phyloP scores from a whole-genome alignment of 1,139 yeast genomes.

The Taiozyma onychis region DNA sequence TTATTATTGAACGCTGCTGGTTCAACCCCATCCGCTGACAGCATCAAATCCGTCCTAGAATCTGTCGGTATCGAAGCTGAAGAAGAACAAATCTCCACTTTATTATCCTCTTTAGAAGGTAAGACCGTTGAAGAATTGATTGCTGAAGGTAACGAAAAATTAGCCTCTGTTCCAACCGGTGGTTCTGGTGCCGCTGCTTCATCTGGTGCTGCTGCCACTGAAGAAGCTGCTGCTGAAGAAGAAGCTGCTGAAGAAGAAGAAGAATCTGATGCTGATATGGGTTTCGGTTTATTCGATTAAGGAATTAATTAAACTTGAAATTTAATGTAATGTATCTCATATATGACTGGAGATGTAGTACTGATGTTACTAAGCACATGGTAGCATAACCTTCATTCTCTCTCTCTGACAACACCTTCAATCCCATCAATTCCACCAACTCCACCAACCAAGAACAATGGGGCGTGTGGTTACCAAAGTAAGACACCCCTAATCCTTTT shows the following conservation, averaged over 20 bases:
- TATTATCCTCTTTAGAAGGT: conserved; percentile 71
- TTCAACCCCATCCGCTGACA: conserved; percentile 69
- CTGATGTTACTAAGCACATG: too few species aligned
- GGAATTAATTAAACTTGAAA: conserved; percentile 9
- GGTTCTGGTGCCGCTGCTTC: conserved; percentile 69
- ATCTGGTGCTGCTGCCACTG: conserved; percentile 48
- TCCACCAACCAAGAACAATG: too few species aligned
- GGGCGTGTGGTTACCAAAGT: too few species aligned
- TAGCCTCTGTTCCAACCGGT: conserved; percentile 80
- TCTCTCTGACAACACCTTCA: too few species aligned
- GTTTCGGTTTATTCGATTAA: conserved; percentile 88
- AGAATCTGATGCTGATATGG: conserved; percentile 73
- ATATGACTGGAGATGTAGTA: not conserved
- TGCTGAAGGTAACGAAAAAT: conserved; percentile 76
- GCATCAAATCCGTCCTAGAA: conserved; percentile 64
- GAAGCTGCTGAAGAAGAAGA: conserved; percentile 57
- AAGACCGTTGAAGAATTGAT: conserved; percentile 70
- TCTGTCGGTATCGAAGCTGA: conserved; percentile 79
- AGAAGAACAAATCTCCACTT: conserved; percentile 60
- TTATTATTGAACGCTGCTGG: conserved; percentile 84
- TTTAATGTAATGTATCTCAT: conserved; percentile 4
- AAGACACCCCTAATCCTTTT: too few species aligned
- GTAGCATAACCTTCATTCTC: too few species aligned
- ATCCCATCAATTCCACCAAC: too few species aligned
- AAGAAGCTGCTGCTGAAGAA: conserved; percentile 52